These are phyloP conservation scores for Arthrobotrys conoides DNA, from an alignment of 2,329 filamentous ascomycete species.

Conservation along the genomic window DNA sequence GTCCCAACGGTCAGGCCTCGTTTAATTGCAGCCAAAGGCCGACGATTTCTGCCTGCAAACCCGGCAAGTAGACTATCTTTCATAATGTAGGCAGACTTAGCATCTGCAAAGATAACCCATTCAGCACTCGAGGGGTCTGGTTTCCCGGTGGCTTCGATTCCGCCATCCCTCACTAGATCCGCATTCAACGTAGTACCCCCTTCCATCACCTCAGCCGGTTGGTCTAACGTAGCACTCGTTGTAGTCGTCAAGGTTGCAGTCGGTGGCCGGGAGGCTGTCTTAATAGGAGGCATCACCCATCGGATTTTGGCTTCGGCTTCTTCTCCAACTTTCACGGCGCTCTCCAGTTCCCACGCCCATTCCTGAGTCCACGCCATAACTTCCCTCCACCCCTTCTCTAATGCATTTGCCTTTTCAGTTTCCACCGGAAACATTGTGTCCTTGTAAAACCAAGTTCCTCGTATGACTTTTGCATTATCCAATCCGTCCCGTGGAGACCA, in stretches of 20 bases:
- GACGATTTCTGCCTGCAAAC: conserved; percentile 68
- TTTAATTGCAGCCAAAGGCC: conserved; percentile 85
- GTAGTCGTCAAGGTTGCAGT: conserved; percentile 41
- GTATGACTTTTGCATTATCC: conserved; percentile 83
- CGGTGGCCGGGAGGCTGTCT: conserved; percentile 41
- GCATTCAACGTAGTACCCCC: conserved; percentile 27
- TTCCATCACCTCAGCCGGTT: conserved; percentile 35
- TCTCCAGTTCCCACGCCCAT: conserved; percentile 90
- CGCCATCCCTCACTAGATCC: conserved; percentile 44
- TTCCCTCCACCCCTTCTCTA: conserved; percentile 91
- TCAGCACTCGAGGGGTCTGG: conserved; percentile 57
- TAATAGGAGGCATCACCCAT: conserved; percentile 61
- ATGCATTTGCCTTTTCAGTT: conserved; percentile 85
- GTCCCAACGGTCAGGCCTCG: conserved; percentile 87
- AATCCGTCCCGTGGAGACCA: conserved; percentile 86
- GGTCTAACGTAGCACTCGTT: background rate
- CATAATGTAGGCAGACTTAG: conserved; percentile 82
- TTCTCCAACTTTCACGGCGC: conserved; percentile 89
- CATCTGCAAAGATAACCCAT: conserved; percentile 84
- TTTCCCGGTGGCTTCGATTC: conserved; percentile 38
- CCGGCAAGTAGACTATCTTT: conserved; percentile 84
- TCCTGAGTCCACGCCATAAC: conserved; percentile 90
- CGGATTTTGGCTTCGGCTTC: conserved; percentile 89
- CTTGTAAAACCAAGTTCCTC: conserved; percentile 97
- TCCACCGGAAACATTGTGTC: conserved; percentile 94